These are phyloP conservation scores for Piloderma croceum DNA, from an alignment of 768 basidiomycete genomes.

Conservation along the genomic window DNA sequence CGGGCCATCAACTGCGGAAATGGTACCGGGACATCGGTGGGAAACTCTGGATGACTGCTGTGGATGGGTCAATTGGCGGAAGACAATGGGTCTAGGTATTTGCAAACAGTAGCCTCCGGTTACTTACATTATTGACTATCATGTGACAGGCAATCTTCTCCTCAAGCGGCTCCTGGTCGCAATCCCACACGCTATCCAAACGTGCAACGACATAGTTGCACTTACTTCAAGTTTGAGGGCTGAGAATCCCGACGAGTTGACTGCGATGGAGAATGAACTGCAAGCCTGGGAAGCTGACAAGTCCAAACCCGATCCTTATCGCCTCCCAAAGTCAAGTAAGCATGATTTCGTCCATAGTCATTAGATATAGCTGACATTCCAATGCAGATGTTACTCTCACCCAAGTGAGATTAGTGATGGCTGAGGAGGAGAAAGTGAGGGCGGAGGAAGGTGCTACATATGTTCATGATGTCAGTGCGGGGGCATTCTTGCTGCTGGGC, in stretches of 20 bases:
- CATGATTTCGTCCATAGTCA: background rate
- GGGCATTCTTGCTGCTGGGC: slow-evolving; percentile 11
- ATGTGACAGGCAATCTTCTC: background rate
- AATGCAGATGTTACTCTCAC: background rate
- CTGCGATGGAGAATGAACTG: slow-evolving; percentile 11
- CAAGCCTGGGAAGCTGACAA: slow-evolving; percentile 9
- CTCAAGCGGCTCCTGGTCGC: background rate
- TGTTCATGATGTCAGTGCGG: slow-evolving; percentile 8
- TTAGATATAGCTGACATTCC: background rate
- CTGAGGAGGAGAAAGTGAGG: background rate
- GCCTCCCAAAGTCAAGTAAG: background rate
- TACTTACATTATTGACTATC: background rate
- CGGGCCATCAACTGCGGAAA: slow-evolving; percentile 8
- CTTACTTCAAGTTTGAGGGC: too few species aligned
- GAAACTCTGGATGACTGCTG: slow-evolving; percentile 5
- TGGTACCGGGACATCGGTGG: background rate
- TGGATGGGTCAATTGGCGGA: slow-evolving; percentile 24
- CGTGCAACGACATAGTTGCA: too few species aligned
- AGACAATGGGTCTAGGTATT: slow-evolving; percentile 19
- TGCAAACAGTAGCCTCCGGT: background rate
- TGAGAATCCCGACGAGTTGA: too few species aligned
- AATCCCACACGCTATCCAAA: too few species aligned
- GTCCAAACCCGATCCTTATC: background rate
- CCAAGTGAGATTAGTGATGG: background rate
- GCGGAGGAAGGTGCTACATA: background rate